Conservation (phyloP, 2,329 filamentous ascomycete species). For the Leptosphaerulina australis region DNA sequence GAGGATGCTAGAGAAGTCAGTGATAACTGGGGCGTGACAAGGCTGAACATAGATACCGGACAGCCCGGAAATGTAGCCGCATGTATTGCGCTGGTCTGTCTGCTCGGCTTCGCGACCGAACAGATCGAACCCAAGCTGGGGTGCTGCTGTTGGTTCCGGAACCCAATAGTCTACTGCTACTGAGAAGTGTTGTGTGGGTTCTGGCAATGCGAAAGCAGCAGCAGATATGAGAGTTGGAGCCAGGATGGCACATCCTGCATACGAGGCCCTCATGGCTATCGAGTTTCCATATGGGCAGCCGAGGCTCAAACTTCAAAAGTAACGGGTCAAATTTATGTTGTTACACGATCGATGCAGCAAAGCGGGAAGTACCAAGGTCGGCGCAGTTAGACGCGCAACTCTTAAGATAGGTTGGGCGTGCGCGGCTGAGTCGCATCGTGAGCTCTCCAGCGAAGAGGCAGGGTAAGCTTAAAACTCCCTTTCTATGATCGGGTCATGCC, state of each 20-base stretch:
- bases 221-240: constrained; percentile 33
- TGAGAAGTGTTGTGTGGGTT: constrained; percentile 34
- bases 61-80: constrained; percentile 38
- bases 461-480: constrained; percentile 28
- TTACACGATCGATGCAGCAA: constrained; percentile 15
- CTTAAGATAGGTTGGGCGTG: constrained; percentile 14
- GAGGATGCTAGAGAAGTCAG: constrained; percentile 28
- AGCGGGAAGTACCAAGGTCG: constrained; percentile 5
- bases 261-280: constrained; percentile 30
- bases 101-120: constrained; percentile 30
- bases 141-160: constrained; percentile 40
- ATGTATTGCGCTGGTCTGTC: constrained; percentile 31
- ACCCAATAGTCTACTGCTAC: constrained; percentile 37
- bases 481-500: constrained; percentile 22
- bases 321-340: constrained; percentile 13
- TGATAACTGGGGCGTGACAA: constrained; percentile 10
- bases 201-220: constrained; percentile 37
- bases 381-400: constrained; percentile 14
- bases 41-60: constrained; percentile 27
- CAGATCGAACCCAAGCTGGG: constrained; percentile 31
- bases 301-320: constrained; percentile 14
- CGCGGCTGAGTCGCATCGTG: constrained; percentile 24
- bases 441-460: constrained; percentile 22
- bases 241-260: constrained; percentile 36
- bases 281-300: constrained; percentile 24